Base-by-base conservation (phyloP, 2,329 filamentous ascomycete genomes). In the Akanthomyces muscarius region DNA sequence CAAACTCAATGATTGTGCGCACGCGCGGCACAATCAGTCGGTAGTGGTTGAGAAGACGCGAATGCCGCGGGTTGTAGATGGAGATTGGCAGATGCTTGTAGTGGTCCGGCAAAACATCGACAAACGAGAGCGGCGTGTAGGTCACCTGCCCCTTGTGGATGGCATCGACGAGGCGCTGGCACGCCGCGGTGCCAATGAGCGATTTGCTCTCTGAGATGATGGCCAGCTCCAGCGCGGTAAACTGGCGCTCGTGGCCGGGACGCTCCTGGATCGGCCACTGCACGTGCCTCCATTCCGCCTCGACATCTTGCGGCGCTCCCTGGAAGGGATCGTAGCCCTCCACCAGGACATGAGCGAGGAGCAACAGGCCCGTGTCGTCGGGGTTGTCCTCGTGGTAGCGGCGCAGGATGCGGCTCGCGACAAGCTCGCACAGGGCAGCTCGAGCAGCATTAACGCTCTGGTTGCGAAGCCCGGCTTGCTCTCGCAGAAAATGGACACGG, bases 241-340 rank as follows among this genome's bases (percentile, higher is more conserved):
- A 74, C 71, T 86, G 87, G 61, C 84, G 71, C 67, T 80, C 79
- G 50, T 77, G 73, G 28, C 76, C 76, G 56, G 72, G 70, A 66
- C 75, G 69, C 18, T 75, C 71, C 56, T 77, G 74, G 2, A 76
- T 69, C 0, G 75, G 74, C 75, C 76, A 78, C 58, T 78, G 76
- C 4, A 72, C 68, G 7, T 73, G 71, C 13, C 76, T 72, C 8
- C 80, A 80, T 51, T 82, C 78, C 14, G 79, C 77, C 44, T 80
- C 76, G 28, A 90, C 80, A 33, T 86, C 81, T 1, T 78, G 72
- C 0, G 88, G 88, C 0, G 87, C 87, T 56, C 87, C 86, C 68
- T 90, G 86, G 65, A 90, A 90, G 1, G 88, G 88, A 68, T 90
- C 87, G 66, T 90, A 90, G 1, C 86, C 86, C 5, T 87, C 86